Evolutionary conservation across 1,139 yeast species (phyloP), one percentile per base, ranked within the genome.

Genomic region (Geotrichum histeridarum): DNA sequence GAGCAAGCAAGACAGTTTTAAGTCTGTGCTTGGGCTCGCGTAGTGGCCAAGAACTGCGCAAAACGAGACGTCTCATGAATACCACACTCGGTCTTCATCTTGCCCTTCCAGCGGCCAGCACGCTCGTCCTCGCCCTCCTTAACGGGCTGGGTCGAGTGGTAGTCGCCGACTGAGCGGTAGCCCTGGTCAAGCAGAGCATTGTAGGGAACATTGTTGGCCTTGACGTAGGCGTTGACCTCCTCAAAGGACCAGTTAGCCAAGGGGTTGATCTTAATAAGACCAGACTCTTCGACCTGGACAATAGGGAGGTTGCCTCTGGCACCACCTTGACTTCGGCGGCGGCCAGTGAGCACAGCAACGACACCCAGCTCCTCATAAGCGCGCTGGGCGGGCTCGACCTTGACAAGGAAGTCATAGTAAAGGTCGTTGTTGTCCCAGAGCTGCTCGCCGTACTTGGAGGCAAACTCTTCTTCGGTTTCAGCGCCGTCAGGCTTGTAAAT

Each of bases 71-170:
- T 80, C 62, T 84, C 85, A 66, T 93, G 99, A 55, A 93, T 90
- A 1, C 99, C 99, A 71, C 99, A 93, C 68, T 93, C 99, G 0
- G 96, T 89, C 73, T 93, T 93, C 4, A 82, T 78, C 68, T 85
- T 80, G 1, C 97, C 97, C 75, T 86, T 86, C 99, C 99, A 93
- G 64, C 99, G 80, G 0, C 99, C 99, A 33, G 95, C 82, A 62
- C 99, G 80, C 68, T 93, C 99, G 67, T 91, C 97, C 66, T 89
- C 97, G 4, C 94, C 96, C 48, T 86, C 96, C 9, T 75, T 80
- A 9, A 89, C 95, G 1, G 98, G 97, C 42, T 73, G 82, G 0
- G 99, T 93, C 0, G 96, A 87, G 70, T 93, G 99, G 82, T 93
- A 93, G 70, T 93, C 99, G 1, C 99, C 99, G 18, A 93, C 80